Conservation (phyloP, 495 filamentous ascomycete species). For the Penicillium subrubescens region DNA sequence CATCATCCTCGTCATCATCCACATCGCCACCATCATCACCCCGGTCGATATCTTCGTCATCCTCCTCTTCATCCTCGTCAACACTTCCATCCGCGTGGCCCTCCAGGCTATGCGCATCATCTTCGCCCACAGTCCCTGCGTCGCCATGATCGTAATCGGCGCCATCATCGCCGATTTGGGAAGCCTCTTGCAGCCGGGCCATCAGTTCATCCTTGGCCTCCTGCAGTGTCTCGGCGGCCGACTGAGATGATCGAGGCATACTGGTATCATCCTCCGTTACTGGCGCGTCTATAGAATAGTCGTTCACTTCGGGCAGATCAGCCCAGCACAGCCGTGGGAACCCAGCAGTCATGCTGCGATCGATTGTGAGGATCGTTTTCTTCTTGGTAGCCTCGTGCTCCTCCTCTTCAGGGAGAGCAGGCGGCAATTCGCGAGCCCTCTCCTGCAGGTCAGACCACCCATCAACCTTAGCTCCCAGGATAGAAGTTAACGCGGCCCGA, state of each 20-base stretch:
- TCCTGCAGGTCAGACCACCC: slow-evolving; percentile 51
- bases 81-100: slow-evolving; percentile 55
- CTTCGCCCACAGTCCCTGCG: slow-evolving; percentile 47
- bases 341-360: slow-evolving; percentile 46
- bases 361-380: slow-evolving; percentile 48
- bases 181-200: slow-evolving; percentile 54
- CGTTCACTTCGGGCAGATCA: slow-evolving; percentile 49
- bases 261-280: slow-evolving; percentile 52
- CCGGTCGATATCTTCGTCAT: slow-evolving; percentile 26
- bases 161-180: slow-evolving; percentile 45
- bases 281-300: slow-evolving; percentile 42
- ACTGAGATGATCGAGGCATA: slow-evolving; percentile 56
- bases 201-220: slow-evolving; percentile 62
- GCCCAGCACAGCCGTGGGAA: slow-evolving; percentile 52
- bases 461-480: slow-evolving; percentile 50
- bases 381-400: slow-evolving; percentile 38
- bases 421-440: slow-evolving; percentile 43
- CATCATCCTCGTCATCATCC: slow-evolving; percentile 56
- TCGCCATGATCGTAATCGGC: slow-evolving; percentile 54
- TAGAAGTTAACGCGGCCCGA: slow-evolving; percentile 47
- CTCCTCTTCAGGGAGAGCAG: slow-evolving; percentile 41
- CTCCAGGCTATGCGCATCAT: slow-evolving; percentile 49
- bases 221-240: slow-evolving; percentile 55
- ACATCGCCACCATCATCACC: slow-evolving; percentile 23
- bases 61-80: slow-evolving; percentile 64